Evolutionary conservation across 371 early-diverging fungal species (phyloP).

Genomic region (Mortierella sp.): DNA sequence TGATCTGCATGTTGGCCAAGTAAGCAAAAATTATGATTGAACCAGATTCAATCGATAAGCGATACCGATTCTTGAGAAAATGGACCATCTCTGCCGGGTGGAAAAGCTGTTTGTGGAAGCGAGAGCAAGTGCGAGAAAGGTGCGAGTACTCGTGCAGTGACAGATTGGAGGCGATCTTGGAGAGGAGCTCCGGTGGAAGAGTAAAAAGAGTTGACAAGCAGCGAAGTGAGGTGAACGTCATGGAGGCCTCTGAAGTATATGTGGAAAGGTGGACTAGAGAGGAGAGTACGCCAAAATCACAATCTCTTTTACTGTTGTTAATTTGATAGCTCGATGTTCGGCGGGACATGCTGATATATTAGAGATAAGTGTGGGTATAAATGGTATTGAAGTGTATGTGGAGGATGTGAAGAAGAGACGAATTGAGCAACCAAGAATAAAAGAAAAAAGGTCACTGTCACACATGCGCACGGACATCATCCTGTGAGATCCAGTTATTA

Average conservation of each 20-base stretch:
- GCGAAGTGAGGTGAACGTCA: slow-evolving; percentile 20
- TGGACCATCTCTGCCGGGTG: slow-evolving; percentile 50
- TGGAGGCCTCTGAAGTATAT: not conserved
- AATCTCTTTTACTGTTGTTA: not conserved
- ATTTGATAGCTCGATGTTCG: not conserved
- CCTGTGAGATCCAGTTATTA: no score
- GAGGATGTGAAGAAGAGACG: no score
- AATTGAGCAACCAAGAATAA: no score
- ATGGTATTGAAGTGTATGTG: not conserved
- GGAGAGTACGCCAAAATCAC: not conserved
- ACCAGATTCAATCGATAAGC: slow-evolving; percentile 55
- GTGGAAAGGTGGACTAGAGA: not conserved
- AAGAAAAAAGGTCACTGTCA: no score
- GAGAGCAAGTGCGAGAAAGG: slow-evolving; percentile 34
- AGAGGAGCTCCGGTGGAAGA: slow-evolving; percentile 43
- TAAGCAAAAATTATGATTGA: slow-evolving; percentile 59
- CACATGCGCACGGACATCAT: no score
- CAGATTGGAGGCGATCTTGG: slow-evolving; percentile 27
- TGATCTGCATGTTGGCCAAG: slow-evolving; percentile 54
- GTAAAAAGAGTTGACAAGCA: slow-evolving; percentile 27
- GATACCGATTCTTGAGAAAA: slow-evolving; percentile 54
- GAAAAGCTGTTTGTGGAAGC: slow-evolving; percentile 40
- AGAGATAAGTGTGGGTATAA: no score
- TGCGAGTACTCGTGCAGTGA: slow-evolving; percentile 39
- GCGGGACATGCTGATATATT: slow-evolving; percentile 8